phyloP scores from a whole-genome alignment of 2,329 filamentous ascomycete species.

The Mycosphaerelloides madeirae region DNA sequence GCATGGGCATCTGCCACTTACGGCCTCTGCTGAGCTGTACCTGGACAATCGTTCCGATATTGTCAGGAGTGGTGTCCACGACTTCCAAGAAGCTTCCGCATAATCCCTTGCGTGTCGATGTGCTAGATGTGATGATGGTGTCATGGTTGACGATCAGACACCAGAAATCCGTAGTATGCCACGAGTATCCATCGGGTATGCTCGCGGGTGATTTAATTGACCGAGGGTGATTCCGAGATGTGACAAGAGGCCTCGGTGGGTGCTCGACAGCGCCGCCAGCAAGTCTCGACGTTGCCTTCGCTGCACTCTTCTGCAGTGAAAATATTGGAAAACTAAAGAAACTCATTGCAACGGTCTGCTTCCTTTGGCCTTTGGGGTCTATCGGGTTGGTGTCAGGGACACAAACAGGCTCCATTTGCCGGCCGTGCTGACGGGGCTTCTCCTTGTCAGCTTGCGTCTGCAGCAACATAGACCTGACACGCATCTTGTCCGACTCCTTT shows the following conservation, averaged over 20 bases:
- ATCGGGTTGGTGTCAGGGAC: constrained; percentile 9
- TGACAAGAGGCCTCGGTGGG: constrained; percentile 8
- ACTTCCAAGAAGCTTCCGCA: background rate
- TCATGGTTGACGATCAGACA: constrained; percentile 13
- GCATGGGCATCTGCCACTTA: no score
- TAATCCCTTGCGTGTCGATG: constrained; percentile 2
- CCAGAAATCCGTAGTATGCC: constrained; percentile 14
- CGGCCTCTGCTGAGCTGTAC: no score
- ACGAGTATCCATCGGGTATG: constrained; percentile 4
- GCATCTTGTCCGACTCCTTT: constrained; percentile 3
- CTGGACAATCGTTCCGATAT: background rate
- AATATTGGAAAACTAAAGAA: constrained; percentile 12
- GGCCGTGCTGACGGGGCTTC: constrained; percentile 14
- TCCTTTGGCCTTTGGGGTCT: constrained; percentile 1
- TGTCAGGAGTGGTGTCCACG: background rate
- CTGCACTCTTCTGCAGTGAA: constrained; percentile 5
- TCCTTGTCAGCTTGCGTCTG: constrained; percentile 12
- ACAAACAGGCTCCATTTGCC: constrained; percentile 14
- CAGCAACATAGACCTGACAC: constrained; percentile 8
- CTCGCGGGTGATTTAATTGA: constrained; percentile 2
- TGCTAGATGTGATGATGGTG: constrained; percentile 13
- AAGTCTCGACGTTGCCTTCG: constrained; percentile 1
- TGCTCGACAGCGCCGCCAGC: constrained; percentile 5
- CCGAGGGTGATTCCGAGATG: constrained; percentile 8
- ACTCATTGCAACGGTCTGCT: constrained; percentile 7